phyloP scores from a whole-genome alignment of 2,329 filamentous ascomycete genomes.

The Penicillium sp. region DNA sequence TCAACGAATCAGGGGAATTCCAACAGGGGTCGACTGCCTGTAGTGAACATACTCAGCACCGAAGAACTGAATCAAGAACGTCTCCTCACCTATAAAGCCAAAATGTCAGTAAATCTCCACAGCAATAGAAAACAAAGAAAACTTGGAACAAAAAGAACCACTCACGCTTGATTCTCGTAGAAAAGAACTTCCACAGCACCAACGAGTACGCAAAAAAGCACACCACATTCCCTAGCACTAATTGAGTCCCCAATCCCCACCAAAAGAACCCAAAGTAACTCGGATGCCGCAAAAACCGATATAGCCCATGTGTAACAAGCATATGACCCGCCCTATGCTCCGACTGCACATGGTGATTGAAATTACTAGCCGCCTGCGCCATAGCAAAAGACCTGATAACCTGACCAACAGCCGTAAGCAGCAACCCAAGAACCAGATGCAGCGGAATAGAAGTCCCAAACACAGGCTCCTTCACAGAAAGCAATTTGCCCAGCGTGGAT shows the following conservation, averaged over 20 bases:
- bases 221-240: conserved; percentile 80
- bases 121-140: neutral
- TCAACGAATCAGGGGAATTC: conserved; percentile 73
- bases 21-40: conserved; percentile 67
- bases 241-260: conserved; percentile 94
- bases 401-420: conserved; percentile 70
- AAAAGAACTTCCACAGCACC: conserved; percentile 87
- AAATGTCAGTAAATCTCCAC: conserved; percentile 10
- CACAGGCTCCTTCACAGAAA: conserved; percentile 47
- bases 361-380: conserved; percentile 83
- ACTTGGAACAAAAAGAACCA: conserved; percentile 16
- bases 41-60: conserved; percentile 78
- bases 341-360: conserved; percentile 83
- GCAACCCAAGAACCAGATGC: conserved; percentile 58
- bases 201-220: conserved; percentile 73
- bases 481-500: conserved; percentile 36
- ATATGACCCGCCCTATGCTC: conserved; percentile 68
- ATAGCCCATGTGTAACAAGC: conserved; percentile 83
- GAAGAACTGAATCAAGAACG: conserved; percentile 77
- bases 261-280: conserved; percentile 98
- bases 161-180: conserved; percentile 65
- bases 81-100: conserved; percentile 67
- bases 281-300: conserved; percentile 75
- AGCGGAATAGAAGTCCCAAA: conserved; percentile 21
- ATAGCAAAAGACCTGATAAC: conserved; percentile 77